These are phyloP conservation scores for Hypoxylon sp. DNA, from an alignment of 2,329 filamentous ascomycete species.

Conservation along the genomic window DNA sequence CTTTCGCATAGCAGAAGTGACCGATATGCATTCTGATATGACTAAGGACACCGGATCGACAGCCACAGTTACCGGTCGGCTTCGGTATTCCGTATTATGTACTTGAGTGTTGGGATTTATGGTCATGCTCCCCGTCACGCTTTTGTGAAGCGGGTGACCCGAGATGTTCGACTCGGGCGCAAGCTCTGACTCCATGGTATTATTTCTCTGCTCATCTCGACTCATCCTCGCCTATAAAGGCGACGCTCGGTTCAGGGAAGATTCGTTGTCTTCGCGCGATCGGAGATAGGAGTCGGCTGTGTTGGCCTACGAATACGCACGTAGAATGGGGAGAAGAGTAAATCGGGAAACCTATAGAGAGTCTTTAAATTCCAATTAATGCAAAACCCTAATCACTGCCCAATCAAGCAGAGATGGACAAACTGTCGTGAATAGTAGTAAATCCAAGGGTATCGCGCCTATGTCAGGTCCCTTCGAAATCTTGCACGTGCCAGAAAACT, in stretches of 20 bases:
- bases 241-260: slow-evolving; percentile 36
- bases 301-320: slow-evolving; percentile 5
- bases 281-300: slow-evolving; percentile 16
- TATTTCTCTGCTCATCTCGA: slow-evolving; percentile 55
- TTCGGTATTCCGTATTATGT: slow-evolving; percentile 71
- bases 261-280: slow-evolving; percentile 30
- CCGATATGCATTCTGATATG: slow-evolving; percentile 98
- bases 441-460: slow-evolving; percentile 10
- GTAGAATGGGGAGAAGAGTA: slow-evolving; percentile 7
- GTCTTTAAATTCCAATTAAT: slow-evolving; percentile 19
- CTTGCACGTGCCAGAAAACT: slow-evolving; percentile 36
- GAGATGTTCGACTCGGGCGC: slow-evolving; percentile 49
- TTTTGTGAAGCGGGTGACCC: slow-evolving; percentile 49
- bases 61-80: slow-evolving; percentile 79
- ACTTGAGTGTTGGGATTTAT: slow-evolving; percentile 38
- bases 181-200: slow-evolving; percentile 50
- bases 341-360: slow-evolving; percentile 15
- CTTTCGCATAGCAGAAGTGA: slow-evolving; percentile 98
- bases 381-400: slow-evolving; percentile 30
- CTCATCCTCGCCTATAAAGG: slow-evolving; percentile 56
- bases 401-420: slow-evolving; percentile 27
- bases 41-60: slow-evolving; percentile 93
- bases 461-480: slow-evolving; percentile 23
- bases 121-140: slow-evolving; percentile 38
- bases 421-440: slow-evolving; percentile 29